Percentiles rank a stretch among this genome's conserved stretches.
Conservation (phyloP, 768 basidiomycete species). For the Cyclocybe aegerita region DNA sequence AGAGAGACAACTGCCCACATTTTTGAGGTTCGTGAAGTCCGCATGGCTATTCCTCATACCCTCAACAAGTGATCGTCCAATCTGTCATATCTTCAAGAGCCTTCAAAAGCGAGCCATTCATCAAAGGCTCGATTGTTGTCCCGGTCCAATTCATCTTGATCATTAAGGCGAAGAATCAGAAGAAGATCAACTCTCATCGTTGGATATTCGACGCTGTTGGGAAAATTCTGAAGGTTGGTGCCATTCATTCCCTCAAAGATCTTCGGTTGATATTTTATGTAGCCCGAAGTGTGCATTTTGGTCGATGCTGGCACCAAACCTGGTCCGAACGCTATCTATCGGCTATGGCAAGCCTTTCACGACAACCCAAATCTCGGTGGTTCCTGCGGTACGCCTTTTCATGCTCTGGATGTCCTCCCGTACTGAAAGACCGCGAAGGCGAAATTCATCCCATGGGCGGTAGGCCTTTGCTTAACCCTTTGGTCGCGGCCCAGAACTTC, state of each 20-base stretch:
- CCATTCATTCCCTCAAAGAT: not conserved
- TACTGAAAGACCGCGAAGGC: constrained; percentile 23
- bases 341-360: constrained; percentile 92
- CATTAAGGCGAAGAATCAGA: constrained; percentile 91
- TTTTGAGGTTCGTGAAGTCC: constrained; percentile 44
- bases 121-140: constrained; percentile 90
- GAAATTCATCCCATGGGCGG: constrained; percentile 98
- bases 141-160: constrained; percentile 92
- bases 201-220: constrained; percentile 97
- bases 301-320: constrained; percentile 97
- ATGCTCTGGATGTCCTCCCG: not conserved
- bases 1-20: constrained; percentile 87
- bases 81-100: not conserved
- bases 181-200: constrained; percentile 94
- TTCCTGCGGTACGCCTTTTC: constrained; percentile 62
- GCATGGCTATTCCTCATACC: not conserved
- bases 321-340: constrained; percentile 93
- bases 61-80: not conserved
- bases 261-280: not conserved
- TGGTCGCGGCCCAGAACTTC: constrained; percentile 95
- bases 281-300: constrained; percentile 92
- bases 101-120: too few relatives aligned
- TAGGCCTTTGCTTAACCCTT: constrained; percentile 85
- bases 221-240: constrained; percentile 64
- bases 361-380: constrained; percentile 78